Conservation (phyloP, 202 grass and related monocot species). For the Schoenoplectus tabernaemontani region DNA sequence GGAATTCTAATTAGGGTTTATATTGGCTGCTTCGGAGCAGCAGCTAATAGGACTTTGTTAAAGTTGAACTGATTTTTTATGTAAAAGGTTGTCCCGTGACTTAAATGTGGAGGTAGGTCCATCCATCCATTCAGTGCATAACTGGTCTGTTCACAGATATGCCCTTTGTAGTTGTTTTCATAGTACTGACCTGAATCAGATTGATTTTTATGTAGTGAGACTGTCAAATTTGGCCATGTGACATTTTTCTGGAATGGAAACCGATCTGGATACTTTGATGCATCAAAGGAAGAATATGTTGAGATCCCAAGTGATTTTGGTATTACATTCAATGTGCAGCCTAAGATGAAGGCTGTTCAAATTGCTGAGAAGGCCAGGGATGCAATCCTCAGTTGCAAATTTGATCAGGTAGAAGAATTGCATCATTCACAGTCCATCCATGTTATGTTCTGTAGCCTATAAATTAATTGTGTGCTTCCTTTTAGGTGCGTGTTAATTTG, state of each 20-base stretch:
- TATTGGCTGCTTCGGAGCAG: not conserved
- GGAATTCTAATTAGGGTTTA: not conserved
- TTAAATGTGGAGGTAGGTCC: not conserved
- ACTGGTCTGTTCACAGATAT: not conserved
- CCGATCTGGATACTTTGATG: slow-evolving; percentile 87
- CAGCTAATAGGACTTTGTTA: not conserved
- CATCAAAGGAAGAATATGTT: slow-evolving; percentile 77
- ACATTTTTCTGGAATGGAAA: slow-evolving; percentile 99
- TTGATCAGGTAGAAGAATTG: slow-evolving; percentile 61
- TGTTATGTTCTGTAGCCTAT: not conserved
- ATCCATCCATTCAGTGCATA: not conserved
- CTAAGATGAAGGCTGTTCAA: slow-evolving; percentile 92
- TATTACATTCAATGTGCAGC: slow-evolving; percentile 96
- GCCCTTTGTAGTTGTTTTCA: not conserved
- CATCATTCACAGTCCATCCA: slow-evolving; percentile 5
- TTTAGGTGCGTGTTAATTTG: slow-evolving; percentile 85
- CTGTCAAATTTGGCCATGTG: slow-evolving; percentile 97
- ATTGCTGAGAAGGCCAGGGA: slow-evolving; percentile 87
- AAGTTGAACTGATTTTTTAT: not conserved
- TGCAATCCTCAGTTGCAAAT: slow-evolving; percentile 81
- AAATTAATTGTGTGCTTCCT: slow-evolving; percentile 4
- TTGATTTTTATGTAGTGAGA: slow-evolving; percentile 52
- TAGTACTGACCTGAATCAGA: not conserved
- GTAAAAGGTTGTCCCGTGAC: not conserved
- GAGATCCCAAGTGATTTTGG: slow-evolving; percentile 86